A percentile compares a stretch with the other conserved stretches of the same genome.
Evolutionary conservation across 768 basidiomycete genomes (phyloP).

Genomic region (Lactifluus volemus): DNA sequence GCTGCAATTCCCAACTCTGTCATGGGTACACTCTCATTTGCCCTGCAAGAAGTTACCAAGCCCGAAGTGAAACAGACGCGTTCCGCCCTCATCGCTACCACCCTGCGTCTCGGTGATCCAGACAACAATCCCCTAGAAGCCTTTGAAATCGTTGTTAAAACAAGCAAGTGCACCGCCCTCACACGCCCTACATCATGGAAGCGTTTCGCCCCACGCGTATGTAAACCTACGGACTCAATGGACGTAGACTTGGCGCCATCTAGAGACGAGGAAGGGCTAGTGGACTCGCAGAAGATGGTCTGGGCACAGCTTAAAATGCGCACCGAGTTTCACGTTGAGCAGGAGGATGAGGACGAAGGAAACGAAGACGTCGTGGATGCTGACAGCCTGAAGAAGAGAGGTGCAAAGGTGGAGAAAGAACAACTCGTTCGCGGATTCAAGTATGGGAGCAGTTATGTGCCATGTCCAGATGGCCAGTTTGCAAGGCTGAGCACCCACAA

Average conservation of each 20-base stretch:
- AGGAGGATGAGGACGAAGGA: constrained; percentile 25
- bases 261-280: constrained; percentile 15
- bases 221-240: constrained; percentile 26
- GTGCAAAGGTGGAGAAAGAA: constrained; percentile 64
- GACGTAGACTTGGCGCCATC: constrained; percentile 20
- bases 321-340: constrained; percentile 51
- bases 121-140: constrained; percentile 60
- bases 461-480: constrained; percentile 81
- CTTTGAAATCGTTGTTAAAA: constrained; percentile 62
- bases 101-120: constrained; percentile 71
- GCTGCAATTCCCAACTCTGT: constrained; percentile 39
- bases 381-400: constrained; percentile 28
- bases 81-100: constrained; percentile 54
- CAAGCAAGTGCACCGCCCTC: constrained; percentile 71
- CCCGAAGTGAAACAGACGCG: constrained; percentile 64
- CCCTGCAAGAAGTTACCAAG: constrained; percentile 46
- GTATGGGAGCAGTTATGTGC: constrained; percentile 84
- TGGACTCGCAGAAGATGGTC: constrained; percentile 17
- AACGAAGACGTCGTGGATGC: constrained; percentile 33
- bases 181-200: constrained; percentile 70
- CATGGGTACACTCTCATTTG: constrained; percentile 55
- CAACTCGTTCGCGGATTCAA: constrained; percentile 76
- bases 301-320: constrained; percentile 36
- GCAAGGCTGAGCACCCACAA: constrained; percentile 61
- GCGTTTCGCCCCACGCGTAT: constrained; percentile 46